Evolutionary conservation across 805 yeast genomes (phyloP).

Genomic region (Pichia deserticola): DNA sequence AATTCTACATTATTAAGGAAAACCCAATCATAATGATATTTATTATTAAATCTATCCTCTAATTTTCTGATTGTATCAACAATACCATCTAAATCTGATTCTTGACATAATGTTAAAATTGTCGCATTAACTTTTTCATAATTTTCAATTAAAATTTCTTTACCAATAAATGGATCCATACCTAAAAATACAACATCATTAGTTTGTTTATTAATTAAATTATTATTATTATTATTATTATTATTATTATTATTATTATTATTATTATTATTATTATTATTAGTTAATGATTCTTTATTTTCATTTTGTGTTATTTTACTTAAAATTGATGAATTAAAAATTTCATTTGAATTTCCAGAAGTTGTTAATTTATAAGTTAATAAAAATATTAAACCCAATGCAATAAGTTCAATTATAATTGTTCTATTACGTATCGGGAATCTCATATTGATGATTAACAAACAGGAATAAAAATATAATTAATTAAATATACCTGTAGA

Average conservation of each 20-base stretch:
- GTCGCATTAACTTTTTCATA: conserved; percentile 38
- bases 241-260: background rate
- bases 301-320: too few species aligned
- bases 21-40: conserved; percentile 85
- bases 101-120: conserved; percentile 61
- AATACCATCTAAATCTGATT: conserved; percentile 52
- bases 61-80: conserved; percentile 57
- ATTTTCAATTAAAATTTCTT: conserved; percentile 7
- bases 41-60: conserved; percentile 73
- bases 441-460: too few species aligned
- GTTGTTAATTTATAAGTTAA: too few species aligned
- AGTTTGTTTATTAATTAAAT: background rate
- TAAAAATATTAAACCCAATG: too few species aligned
- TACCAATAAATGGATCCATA: conserved; percentile 5
- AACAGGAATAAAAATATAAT: too few species aligned
- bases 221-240: background rate
- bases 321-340: too few species aligned
- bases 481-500: too few species aligned
- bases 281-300: background rate
- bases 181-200: background rate
- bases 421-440: too few species aligned
- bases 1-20: conserved; percentile 79
- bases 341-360: too few species aligned
- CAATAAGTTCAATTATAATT: too few species aligned
- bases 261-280: too few species aligned